phyloP scores from a whole-genome alignment of 106 monocot genomes.

The Dendrobium huoshanense region DNA sequence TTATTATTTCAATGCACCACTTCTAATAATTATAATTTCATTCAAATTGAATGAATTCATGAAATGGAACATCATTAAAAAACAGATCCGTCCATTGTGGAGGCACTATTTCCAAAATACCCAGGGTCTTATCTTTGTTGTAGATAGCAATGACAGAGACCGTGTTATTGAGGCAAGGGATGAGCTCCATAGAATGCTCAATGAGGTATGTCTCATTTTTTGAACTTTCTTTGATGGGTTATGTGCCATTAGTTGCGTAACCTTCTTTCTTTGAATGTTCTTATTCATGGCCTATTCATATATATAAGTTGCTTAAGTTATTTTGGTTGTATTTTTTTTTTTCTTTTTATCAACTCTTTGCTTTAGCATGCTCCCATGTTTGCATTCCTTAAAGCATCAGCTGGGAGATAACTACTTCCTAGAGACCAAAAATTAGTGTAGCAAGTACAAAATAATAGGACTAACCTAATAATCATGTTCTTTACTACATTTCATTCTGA shows the following conservation, averaged over 20 bases:
- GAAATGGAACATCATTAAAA: not conserved
- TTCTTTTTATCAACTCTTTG: not conserved
- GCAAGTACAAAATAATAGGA: not conserved
- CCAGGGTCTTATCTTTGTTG: constrained; percentile 76
- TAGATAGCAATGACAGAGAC: constrained; percentile 80
- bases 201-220: constrained; percentile 37
- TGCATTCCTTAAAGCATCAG: not conserved
- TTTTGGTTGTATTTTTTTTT: not conserved
- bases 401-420: not conserved
- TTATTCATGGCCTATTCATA: not conserved
- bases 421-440: not conserved
- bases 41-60: not conserved
- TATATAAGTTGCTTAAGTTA: not conserved
- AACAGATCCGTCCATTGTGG: constrained; percentile 77
- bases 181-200: constrained; percentile 78
- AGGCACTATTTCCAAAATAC: constrained; percentile 81
- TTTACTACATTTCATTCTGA: no score
- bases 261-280: not conserved
- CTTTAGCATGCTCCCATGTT: not conserved
- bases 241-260: not conserved
- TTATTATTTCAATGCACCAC: not conserved
- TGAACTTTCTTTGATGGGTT: not conserved
- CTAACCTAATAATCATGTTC: not conserved
- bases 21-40: not conserved
- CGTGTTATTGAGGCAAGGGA: constrained; percentile 74